Base-by-base conservation (phyloP, 2,329 filamentous ascomycete species). In the Aspergillus clavatus region DNA sequence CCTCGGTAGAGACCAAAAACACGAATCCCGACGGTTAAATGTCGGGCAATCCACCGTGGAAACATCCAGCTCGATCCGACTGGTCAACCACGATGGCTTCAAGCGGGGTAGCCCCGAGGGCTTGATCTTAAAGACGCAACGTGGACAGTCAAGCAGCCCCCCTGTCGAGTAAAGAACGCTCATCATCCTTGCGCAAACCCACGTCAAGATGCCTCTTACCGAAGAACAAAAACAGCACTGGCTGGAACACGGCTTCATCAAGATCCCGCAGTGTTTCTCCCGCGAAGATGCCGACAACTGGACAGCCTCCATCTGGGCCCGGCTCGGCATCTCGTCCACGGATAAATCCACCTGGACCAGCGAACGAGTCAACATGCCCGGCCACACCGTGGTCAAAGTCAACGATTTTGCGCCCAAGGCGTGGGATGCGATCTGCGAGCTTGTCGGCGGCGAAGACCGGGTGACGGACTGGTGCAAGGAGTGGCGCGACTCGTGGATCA, bases 401-500 rank as follows among this genome's bases (percentile, higher is more conserved):
- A 66, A 72, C 1, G 66, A 68, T 0, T 81, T 86, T 53, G 79
- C 83, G 0, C 83, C 84, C 0, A 78, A 77, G 48, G 83, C 81
- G 2, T 87, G 82, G 82, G 67, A 72, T 0, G 82, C 81, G 14
- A 84, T 86, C 50, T 81, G 78, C 61, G 77, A 83, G 61, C 73
- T 87, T 7, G 77, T 83, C 46, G 83, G 82, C 42, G 83, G 82
- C 45, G 78, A 82, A 50, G 76, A 78, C 26, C 72, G 74, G 6
- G 65, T 84, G 26, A 60, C 65, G 1, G 65, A 70, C 4, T 59
- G 67, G 18, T 76, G 72, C 22, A 72, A 73, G n/a, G 60, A 67
- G n/a, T 86, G 83, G 83, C 74, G 74, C 52, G 83, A 87, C 66
- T 75, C 76, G 3, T 75, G 86, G 45, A 87, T 87, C 55, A 81